Percentiles rank a stretch among this genome's conserved stretches.
Evolutionary conservation across 257 asterid species (phyloP).

Genomic region (Jacaranda mimosifolia): DNA sequence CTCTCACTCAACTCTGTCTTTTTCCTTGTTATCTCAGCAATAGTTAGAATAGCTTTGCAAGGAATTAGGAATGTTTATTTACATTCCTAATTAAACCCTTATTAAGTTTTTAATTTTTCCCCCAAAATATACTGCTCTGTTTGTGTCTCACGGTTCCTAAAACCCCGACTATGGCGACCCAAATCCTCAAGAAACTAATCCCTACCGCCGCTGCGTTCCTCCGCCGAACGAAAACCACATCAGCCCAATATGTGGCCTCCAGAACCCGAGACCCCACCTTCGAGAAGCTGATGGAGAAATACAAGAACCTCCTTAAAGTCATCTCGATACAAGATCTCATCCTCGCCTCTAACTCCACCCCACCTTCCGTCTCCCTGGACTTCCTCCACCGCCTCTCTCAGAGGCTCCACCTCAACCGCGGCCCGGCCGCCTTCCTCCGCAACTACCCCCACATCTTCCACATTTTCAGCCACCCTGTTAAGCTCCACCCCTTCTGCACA

Average conservation of each 20-base stretch:
- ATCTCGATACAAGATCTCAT: slow-evolving; percentile 81
- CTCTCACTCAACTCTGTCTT: too few relatives aligned
- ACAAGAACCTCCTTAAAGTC: slow-evolving; percentile 79
- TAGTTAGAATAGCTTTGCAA: too few relatives aligned
- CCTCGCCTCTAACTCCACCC: slow-evolving; percentile 56
- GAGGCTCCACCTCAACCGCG: slow-evolving; percentile 82
- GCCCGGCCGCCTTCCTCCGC: slow-evolving; percentile 80
- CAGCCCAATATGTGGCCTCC: slow-evolving; percentile 70
- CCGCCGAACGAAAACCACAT: slow-evolving; percentile 76
- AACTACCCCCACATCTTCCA: slow-evolving; percentile 83
- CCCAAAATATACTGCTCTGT: too few relatives aligned
- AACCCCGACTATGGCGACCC: slow-evolving; percentile 53
- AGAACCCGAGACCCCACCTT: slow-evolving; percentile 88
- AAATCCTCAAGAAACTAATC: slow-evolving; percentile 48
- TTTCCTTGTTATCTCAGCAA: too few relatives aligned
- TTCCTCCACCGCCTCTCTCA: slow-evolving; percentile 90
- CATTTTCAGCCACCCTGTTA: slow-evolving; percentile 67
- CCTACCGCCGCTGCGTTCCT: slow-evolving; percentile 33
- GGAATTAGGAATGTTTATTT: too few relatives aligned
- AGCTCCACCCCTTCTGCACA: slow-evolving; percentile 65
- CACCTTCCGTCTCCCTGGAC: slow-evolving; percentile 72
- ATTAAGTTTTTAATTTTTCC: too few relatives aligned
- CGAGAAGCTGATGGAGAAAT: slow-evolving; percentile 86
- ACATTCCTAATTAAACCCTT: too few relatives aligned
- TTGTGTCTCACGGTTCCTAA: too few relatives aligned